phyloP scores from a whole-genome alignment of 345 rosid genomes.

The Eucalyptus regnans region DNA sequence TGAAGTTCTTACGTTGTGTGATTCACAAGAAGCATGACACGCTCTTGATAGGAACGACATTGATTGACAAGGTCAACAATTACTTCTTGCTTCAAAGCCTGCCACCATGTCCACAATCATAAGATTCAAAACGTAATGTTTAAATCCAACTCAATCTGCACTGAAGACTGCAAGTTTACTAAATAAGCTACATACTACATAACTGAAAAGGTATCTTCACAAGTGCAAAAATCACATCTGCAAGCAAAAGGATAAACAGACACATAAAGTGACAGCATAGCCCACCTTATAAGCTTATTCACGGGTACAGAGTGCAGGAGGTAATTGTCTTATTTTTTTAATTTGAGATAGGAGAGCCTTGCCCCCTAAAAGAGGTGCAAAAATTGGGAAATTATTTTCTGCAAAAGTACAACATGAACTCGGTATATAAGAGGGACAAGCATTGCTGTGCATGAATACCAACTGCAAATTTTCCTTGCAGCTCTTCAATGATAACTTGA shows the following conservation, averaged over 20 bases:
- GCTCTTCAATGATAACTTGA: background rate
- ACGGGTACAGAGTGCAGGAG: background rate
- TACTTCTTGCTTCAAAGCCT: slow-evolving; percentile 82
- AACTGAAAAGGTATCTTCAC: background rate
- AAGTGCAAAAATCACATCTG: background rate
- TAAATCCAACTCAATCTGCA: background rate
- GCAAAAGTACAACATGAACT: background rate
- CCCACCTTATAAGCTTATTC: background rate
- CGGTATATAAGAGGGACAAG: background rate
- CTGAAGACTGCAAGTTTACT: background rate
- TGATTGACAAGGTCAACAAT: slow-evolving; percentile 88
- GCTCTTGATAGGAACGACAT: slow-evolving; percentile 76
- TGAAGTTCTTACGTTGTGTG: slow-evolving; percentile 41
- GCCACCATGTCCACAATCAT: slow-evolving; percentile 3
- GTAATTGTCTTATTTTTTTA: background rate
- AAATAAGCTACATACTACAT: background rate
- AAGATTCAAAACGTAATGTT: background rate
- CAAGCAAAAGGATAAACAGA: background rate
- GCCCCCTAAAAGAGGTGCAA: background rate
- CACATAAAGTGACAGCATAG: background rate
- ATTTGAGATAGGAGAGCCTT: background rate
- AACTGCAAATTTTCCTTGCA: background rate
- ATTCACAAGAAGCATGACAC: slow-evolving; percentile 78
- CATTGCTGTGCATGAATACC: background rate
- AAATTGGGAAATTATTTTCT: background rate